Conservation (phyloP, 495 filamentous ascomycete genomes). For the Letharia columbiana region DNA sequence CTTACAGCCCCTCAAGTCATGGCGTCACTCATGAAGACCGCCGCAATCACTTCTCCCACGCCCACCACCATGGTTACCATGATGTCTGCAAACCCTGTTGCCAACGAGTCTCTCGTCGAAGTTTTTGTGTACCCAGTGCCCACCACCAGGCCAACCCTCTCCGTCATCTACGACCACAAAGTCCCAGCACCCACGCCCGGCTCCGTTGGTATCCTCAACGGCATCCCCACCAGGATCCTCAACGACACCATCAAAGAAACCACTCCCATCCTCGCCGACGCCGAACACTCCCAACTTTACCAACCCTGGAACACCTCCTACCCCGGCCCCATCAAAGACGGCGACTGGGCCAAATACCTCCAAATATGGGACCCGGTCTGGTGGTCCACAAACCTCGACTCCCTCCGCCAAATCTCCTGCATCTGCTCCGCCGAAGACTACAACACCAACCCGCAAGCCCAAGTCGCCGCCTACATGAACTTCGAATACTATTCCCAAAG, state of each 20-base stretch:
- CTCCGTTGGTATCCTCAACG: not conserved
- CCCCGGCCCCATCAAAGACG: conserved; percentile 7
- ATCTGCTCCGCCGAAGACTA: not conserved
- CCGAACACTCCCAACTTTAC: not conserved
- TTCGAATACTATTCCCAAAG: conserved; percentile 1
- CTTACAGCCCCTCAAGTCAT: not conserved
- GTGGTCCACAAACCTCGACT: conserved; percentile 7
- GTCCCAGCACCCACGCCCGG: not conserved
- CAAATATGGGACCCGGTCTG: not conserved
- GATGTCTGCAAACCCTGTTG: not conserved
- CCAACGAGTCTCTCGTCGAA: not conserved
- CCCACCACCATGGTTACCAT: not conserved
- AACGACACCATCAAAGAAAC: not conserved
- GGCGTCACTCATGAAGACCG: not conserved
- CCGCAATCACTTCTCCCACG: not conserved
- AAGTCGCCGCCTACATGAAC: not conserved
- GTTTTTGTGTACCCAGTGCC: not conserved
- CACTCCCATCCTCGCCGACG: not conserved
- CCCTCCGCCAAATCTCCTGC: conserved; percentile 1
- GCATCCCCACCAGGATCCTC: not conserved
- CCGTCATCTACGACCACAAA: not conserved
- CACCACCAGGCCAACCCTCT: not conserved
- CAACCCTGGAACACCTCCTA: conserved; percentile 1
- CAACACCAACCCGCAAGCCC: not conserved
- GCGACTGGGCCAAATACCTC: conserved; percentile 1